These are phyloP conservation scores for Hypsizygus ulmarius DNA, from an alignment of 1,284 basidiomycete species.

Conservation along the genomic window DNA sequence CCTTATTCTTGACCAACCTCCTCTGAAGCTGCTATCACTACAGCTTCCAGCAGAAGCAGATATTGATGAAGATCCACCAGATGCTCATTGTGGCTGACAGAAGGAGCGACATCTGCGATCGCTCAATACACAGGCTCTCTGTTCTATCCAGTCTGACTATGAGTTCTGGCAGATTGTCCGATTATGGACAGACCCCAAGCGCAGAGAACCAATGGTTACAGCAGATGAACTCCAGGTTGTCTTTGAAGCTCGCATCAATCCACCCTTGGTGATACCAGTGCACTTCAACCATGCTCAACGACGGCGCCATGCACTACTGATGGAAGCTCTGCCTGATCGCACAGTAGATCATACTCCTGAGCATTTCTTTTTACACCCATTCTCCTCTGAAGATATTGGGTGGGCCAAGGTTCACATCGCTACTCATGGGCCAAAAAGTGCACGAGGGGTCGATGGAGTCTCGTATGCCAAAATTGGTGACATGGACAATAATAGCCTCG, in stretches of 20 bases:
- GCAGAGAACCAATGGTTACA: background rate
- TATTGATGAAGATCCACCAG: too few species aligned
- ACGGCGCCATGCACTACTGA: background rate
- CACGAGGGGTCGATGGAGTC: slow-evolving; percentile 17
- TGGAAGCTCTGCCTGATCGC: background rate
- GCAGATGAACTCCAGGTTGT: background rate
- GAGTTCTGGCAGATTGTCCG: background rate
- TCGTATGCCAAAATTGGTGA: slow-evolving; percentile 16
- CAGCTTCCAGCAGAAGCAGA: too few species aligned
- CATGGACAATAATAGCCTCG: slow-evolving; percentile 17
- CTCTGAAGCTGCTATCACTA: too few species aligned
- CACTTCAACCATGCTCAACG: background rate
- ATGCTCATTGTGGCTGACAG: too few species aligned
- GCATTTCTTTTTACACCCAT: background rate
- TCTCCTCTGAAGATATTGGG: slow-evolving; percentile 19
- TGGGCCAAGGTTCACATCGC: slow-evolving; percentile 14
- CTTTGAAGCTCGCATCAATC: background rate
- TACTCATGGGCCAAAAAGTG: background rate
- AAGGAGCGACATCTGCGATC: too few species aligned
- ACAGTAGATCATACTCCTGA: background rate
- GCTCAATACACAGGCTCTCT: too few species aligned
- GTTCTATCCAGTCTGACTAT: background rate
- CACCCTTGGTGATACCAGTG: background rate
- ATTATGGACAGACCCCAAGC: background rate
- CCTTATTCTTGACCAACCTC: too few species aligned